Evolutionary conservation across 257 asterid species (phyloP).

Genomic region (Capsicum pubescens): DNA sequence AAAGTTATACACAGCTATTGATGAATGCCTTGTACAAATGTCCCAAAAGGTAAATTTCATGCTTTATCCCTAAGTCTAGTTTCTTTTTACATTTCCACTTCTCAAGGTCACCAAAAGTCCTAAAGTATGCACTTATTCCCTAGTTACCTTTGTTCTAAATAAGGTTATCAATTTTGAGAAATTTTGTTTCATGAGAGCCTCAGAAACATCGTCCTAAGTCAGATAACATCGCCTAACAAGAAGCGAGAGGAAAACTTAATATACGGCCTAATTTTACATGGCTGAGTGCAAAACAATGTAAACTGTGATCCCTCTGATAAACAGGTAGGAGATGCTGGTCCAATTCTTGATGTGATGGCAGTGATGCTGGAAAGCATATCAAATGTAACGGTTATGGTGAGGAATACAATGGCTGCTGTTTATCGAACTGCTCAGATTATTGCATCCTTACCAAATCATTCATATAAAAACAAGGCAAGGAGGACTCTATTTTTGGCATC

Average conservation of each 20-base stretch:
- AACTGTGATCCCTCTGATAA: slow-evolving; percentile 36
- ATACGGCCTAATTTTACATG: slow-evolving; percentile 29
- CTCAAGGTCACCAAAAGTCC: slow-evolving; percentile 16
- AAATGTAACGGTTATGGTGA: slow-evolving; percentile 66
- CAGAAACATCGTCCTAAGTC: slow-evolving; percentile 15
- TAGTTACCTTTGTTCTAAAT: slow-evolving; percentile 1
- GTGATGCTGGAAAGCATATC: slow-evolving; percentile 81
- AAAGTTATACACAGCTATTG: slow-evolving; percentile 56
- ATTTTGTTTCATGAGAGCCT: slow-evolving; percentile 12
- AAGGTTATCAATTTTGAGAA: slow-evolving; percentile 6
- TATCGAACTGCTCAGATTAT: slow-evolving; percentile 70
- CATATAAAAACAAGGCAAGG: slow-evolving; percentile 65
- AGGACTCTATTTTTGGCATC: slow-evolving; percentile 33
- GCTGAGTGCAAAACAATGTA: slow-evolving; percentile 31
- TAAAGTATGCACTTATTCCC: slow-evolving; percentile 16
- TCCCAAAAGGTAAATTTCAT: slow-evolving; percentile 62
- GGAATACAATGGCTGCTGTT: slow-evolving; percentile 68
- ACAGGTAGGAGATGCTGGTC: slow-evolving; percentile 83
- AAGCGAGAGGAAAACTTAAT: neutral
- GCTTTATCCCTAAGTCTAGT: slow-evolving; percentile 16
- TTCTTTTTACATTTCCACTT: slow-evolving; percentile 2
- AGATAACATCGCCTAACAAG: neutral
- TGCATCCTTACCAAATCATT: slow-evolving; percentile 64
- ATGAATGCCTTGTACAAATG: slow-evolving; percentile 73
- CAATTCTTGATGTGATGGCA: slow-evolving; percentile 80